A percentile compares a stretch with the other conserved stretches of the same genome.
These are phyloP conservation scores for Sphenostylis stenocarpa DNA, from an alignment of 306 rosid species.

Conservation along the genomic window DNA sequence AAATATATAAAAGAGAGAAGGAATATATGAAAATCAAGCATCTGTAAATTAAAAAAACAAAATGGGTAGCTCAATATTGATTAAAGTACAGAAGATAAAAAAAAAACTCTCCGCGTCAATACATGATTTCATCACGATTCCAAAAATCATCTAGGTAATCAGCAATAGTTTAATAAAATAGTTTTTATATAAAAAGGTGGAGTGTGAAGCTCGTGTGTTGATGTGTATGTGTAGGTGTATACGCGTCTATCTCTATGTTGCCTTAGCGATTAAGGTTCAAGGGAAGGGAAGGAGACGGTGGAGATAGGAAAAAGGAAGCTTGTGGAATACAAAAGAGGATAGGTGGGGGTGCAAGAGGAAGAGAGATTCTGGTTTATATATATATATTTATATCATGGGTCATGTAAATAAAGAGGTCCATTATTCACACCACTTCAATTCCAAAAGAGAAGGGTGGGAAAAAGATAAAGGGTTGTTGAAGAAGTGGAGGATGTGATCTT, in stretches of 20 bases:
- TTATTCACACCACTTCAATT: conserved; percentile 41
- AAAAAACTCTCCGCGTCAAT: not conserved
- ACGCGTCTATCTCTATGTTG: not conserved
- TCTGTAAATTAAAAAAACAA: not conserved
- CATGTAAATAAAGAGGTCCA: conserved; percentile 46
- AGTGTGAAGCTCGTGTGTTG: not conserved
- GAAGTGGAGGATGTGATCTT: conserved; percentile 45
- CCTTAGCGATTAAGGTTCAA: conserved; percentile 52
- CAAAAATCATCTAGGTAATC: conserved; percentile 2
- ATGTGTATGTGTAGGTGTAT: not conserved
- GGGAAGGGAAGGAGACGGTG: conserved; percentile 33
- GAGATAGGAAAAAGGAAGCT: conserved; percentile 44
- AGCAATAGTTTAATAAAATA: not conserved
- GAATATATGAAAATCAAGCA: not conserved
- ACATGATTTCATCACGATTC: conserved; percentile 13
- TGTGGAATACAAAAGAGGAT: conserved; percentile 54
- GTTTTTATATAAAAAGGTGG: not conserved
- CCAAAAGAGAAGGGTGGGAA: conserved; percentile 28
- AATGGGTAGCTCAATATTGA: not conserved
- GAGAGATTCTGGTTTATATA: conserved; percentile 48
- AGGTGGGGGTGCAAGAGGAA: conserved; percentile 10
- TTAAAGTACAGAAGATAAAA: not conserved
- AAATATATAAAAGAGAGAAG: not conserved
- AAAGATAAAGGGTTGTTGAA: conserved; percentile 34
- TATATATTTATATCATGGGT: conserved; percentile 37